Percentiles rank a stretch among this genome's conserved stretches.
These are phyloP conservation scores for Carex arenaria DNA, from an alignment of 202 grass and related monocot species.

Conservation along the genomic window DNA sequence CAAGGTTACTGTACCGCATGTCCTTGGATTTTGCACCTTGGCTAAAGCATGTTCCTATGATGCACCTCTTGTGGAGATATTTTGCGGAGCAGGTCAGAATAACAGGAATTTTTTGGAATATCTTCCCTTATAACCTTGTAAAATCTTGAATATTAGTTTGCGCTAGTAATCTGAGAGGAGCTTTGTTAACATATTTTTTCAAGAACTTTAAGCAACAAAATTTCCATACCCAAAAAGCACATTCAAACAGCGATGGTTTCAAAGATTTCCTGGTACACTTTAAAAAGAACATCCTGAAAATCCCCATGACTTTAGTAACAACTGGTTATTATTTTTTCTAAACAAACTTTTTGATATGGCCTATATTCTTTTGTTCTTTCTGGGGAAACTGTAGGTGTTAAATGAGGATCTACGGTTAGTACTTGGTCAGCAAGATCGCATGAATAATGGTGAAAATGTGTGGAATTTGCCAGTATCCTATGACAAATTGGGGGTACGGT, in stretches of 20 bases:
- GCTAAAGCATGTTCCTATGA: conserved; percentile 81
- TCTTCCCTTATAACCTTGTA: not conserved
- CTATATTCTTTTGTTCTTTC: not conserved
- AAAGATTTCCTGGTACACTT: not conserved
- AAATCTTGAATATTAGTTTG: not conserved
- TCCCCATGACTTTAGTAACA: not conserved
- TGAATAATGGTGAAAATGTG: conserved; percentile 79
- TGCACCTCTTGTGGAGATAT: conserved; percentile 83
- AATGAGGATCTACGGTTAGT: conserved; percentile 95
- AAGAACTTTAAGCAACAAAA: not conserved
- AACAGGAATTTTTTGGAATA: not conserved
- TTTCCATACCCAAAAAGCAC: not conserved
- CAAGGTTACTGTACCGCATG: conserved; percentile 89
- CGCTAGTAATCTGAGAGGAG: not conserved
- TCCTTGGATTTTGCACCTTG: conserved; percentile 92
- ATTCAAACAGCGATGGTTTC: not conserved
- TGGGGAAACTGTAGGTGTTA: conserved; percentile 51
- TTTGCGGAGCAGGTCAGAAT: conserved; percentile 80
- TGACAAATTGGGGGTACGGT: conserved; percentile 89
- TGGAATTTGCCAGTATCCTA: conserved; percentile 91
- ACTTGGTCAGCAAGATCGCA: conserved; percentile 88
- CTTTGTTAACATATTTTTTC: not conserved
- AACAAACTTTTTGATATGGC: not conserved
- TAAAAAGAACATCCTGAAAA: not conserved
- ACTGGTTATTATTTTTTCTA: not conserved